Base-by-base conservation (phyloP, 1,139 yeast genomes). In the Candida tunisiensis region DNA sequence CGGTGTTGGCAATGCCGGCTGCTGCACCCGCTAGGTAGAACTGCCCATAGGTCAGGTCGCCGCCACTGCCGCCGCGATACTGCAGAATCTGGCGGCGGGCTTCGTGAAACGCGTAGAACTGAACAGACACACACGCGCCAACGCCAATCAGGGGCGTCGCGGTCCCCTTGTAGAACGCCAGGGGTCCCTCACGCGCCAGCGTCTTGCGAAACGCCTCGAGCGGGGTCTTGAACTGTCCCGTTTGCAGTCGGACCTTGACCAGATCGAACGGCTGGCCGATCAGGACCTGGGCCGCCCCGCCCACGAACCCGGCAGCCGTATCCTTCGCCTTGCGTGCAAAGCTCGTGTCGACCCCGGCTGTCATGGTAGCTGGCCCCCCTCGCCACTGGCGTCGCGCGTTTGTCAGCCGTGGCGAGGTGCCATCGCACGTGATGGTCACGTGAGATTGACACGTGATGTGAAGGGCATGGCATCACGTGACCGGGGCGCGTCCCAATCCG, bases 81-180 rank as follows among this genome's bases (percentile, higher is more conserved):
- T 38, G 31, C 15, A 37, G 43, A 7, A 75, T 40, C 42, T 68
- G 78, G 34, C 91, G 56, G 42, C 70, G 71, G 17, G 82, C 67
- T 42, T 75, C 91, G 43, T 74, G 82, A 44, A 75, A 77, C 4
- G 85, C 82, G 39, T 74, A 74, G 45, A 74, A 74, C 43, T 74
- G 83, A 17, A 73, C 56, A 4, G 80, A 70, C 3, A 74, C 83
- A 52, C 85, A 74, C 2, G 67, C 74, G 2, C 83, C 83, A 3
- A 74, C 83, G 5, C 60, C 60, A 22, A 55, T 28, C 11, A 61
- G 40, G n/a, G 67, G 67, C 1, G 65, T 62, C 5, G 60, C 46
- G 0, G 67, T 59, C n/a, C 67, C 67, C 34, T 59, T 60, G 41
- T 62, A 68, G 45, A 74, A 74, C 1, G 82, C 80, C n/a, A 57